phyloP scores from a whole-genome alignment of 2,329 filamentous ascomycete genomes.

The Fusarium brachygibbosum region DNA sequence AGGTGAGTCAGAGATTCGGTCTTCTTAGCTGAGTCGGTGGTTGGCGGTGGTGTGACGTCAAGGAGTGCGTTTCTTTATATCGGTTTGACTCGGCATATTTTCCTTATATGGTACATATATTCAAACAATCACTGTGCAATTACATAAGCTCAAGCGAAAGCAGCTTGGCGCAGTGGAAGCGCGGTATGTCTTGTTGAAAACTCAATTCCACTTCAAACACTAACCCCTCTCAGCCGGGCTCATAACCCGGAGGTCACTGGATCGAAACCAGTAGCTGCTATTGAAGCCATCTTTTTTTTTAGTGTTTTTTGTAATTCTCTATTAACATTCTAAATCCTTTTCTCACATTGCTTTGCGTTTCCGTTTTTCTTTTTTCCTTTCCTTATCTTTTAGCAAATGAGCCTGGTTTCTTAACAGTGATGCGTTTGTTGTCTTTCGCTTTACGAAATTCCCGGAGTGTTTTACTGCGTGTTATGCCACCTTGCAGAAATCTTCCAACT shows the following conservation, averaged over 20 bases:
- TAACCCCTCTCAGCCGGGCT: conserved; percentile 38
- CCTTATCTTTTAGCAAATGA: too few relatives aligned
- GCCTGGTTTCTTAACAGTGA: too few relatives aligned
- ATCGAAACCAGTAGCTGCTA: conserved; percentile 43
- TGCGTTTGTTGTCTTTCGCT: too few relatives aligned
- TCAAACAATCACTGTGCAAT: rapidly evolving
- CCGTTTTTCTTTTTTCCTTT: too few relatives aligned
- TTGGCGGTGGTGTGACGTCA: neutral
- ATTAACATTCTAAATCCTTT: neutral
- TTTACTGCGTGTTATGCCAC: too few relatives aligned
- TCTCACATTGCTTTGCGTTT: rapidly evolving
- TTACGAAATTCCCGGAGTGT: too few relatives aligned
- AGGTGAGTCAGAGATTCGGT: neutral
- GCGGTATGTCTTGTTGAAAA: conserved; percentile 29
- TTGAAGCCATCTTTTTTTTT: conserved; percentile 10
- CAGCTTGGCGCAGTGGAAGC: conserved; percentile 45
- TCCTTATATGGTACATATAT: rapidly evolving
- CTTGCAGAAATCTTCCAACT: too few relatives aligned
- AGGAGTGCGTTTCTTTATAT: neutral
- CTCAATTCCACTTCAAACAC: neutral
- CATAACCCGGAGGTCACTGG: conserved; percentile 44
- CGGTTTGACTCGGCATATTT: neutral
- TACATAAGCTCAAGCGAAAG: conserved; percentile 39
- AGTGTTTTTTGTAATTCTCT: neutral
- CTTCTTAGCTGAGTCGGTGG: neutral